A percentile compares a stretch with the other conserved stretches of the same genome.
Conservation (phyloP, 495 filamentous ascomycete genomes). For the Lasiosphaeria ovina region DNA sequence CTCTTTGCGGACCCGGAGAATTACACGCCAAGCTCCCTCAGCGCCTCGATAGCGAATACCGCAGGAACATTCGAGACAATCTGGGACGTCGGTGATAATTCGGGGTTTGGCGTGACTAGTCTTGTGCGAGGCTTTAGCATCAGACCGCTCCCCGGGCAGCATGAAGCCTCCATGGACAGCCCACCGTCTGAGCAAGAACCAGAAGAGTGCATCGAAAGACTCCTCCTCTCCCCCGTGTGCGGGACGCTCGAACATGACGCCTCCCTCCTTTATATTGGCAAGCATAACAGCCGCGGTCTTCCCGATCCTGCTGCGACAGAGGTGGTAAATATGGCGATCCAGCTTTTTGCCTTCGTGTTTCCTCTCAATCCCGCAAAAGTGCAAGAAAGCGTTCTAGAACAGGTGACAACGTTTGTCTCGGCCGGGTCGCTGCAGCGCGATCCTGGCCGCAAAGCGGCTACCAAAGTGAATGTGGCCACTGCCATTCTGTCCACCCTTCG, state of each 20-base stretch:
- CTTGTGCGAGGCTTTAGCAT: constrained; percentile 75
- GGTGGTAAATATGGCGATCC: constrained; percentile 89
- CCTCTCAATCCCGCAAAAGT: constrained; percentile 85
- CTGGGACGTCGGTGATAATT: constrained; percentile 95
- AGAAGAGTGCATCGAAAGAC: constrained; percentile 68
- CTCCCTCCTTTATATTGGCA: constrained; percentile 69
- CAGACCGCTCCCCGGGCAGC: constrained; percentile 67
- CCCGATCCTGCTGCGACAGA: constrained; percentile 89
- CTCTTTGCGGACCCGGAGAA: constrained; percentile 93
- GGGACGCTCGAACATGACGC: constrained; percentile 88
- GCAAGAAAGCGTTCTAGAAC: constrained; percentile 92
- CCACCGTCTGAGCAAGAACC: constrained; percentile 62
- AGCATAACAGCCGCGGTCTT: constrained; percentile 37
- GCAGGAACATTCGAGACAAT: constrained; percentile 85
- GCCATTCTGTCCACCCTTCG: constrained; percentile 78
- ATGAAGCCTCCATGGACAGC: constrained; percentile 53
- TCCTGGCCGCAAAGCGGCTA: constrained; percentile 81
- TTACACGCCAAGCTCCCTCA: constrained; percentile 77
- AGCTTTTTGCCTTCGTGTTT: constrained; percentile 85
- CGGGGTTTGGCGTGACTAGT: constrained; percentile 87
- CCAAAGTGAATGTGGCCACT: constrained; percentile 84
- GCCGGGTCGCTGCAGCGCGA: constrained; percentile 79
- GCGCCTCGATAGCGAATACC: constrained; percentile 89
- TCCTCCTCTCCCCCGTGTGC: constrained; percentile 71
- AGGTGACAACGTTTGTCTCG: constrained; percentile 81